Evolutionary conservation across 345 rosid species (phyloP), one percentile per base, ranked within the genome.

Genomic region (Citrus glauca): DNA sequence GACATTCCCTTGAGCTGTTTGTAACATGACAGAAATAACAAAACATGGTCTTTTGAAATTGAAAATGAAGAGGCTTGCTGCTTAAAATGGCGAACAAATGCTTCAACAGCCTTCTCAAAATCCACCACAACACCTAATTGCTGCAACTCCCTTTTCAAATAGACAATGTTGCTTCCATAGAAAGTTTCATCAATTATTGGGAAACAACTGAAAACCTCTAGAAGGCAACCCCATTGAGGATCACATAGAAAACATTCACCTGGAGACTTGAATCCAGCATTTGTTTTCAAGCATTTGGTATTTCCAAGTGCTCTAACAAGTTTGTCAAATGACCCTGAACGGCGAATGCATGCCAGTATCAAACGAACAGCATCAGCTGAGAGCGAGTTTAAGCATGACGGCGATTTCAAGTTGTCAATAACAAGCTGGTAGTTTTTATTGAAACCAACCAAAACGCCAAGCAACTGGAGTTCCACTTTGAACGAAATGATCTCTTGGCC

Each of bases 211-310:
- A 91, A 89, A 66, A 93, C 86, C 25, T 84, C 76, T 0, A 91
- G 77, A 77, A 93, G 87, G 64, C 85, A 80, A 45, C 89, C 87
- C 93, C 93, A 89, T 55, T 85, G 88, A 11, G 83, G 82, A 79
- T 92, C 86, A 57, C 76, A 59, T 81, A 87, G 77, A 86, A 86
- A 93, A 75, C 97, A 86, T 1, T 88, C 91, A 13, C 72, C 63
- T 0, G 97, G 92, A 10, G 55, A 8, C 79, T 72, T 89, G 81
- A 76, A 89, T 22, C 91, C 94, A 10, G 45, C 57, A 72, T 65
- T 82, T 6, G 97, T 91, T 83, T 81, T 89, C 82, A 93, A 45
- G 77, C 92, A 89, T 76, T 73, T 80, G 0, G 80, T 53, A 59
- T 7, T 59, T 74, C 38, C 42, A 66, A 91, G 74, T 14, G 82